phyloP scores from a whole-genome alignment of 352 stramenopile species.

The Pythium diclinum region DNA sequence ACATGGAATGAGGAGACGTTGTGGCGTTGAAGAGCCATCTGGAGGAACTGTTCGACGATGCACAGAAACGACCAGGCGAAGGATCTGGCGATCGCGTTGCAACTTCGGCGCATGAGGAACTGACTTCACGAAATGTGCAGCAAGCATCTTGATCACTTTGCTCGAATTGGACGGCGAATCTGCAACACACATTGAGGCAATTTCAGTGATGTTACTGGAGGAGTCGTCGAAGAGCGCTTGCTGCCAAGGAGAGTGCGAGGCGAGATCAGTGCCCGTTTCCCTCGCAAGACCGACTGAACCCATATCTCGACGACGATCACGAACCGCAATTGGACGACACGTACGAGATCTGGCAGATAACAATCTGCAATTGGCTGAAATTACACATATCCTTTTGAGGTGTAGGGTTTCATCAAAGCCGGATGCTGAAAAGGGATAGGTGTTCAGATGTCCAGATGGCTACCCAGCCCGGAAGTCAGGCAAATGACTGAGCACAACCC shows the following conservation, averaged over 20 bases:
- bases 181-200: neutral
- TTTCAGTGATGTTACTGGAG: slow-evolving; percentile 1
- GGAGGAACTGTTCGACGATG: neutral
- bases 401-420: slow-evolving; percentile 16
- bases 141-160: neutral
- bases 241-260: neutral
- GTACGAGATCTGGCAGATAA: neutral
- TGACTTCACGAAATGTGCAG: neutral
- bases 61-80: slow-evolving; percentile 2
- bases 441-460: slow-evolving; percentile 15
- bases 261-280: neutral
- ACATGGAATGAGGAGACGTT: neutral
- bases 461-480: slow-evolving; percentile 1
- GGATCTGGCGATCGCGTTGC: neutral
- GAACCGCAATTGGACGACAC: slow-evolving; percentile 14
- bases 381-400: slow-evolving; percentile 6
- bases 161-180: neutral
- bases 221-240: neutral
- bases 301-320: slow-evolving; percentile 10
- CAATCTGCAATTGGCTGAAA: slow-evolving; percentile 11
- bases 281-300: slow-evolving; percentile 1
- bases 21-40: slow-evolving; percentile 5
- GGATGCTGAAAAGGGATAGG: slow-evolving; percentile 17
- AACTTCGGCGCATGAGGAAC: neutral
- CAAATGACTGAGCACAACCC: neutral